A percentile compares a stretch with the other conserved stretches of the same genome.
Evolutionary conservation across 306 rosid species (phyloP).

Genomic region (Mucuna pruriens): DNA sequence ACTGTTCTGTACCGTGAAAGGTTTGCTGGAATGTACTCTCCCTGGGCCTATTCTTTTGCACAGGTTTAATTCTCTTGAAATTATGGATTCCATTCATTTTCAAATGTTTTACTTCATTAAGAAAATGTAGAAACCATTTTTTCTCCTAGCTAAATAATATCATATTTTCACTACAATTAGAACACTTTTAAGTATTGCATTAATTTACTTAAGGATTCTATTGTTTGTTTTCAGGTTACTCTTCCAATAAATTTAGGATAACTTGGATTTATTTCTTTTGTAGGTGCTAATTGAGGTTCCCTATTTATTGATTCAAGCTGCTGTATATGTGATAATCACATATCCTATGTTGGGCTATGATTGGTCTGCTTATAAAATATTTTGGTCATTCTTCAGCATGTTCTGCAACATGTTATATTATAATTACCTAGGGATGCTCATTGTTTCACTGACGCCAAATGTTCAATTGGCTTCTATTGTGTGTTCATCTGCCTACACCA

Average conservation of each 20-base stretch:
- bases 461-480: slow-evolving; percentile 63
- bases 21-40: slow-evolving; percentile 74
- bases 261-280: slow-evolving; percentile 20
- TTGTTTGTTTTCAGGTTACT: background rate
- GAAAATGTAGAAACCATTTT: background rate
- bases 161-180: background rate
- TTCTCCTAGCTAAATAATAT: background rate
- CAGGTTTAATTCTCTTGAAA: slow-evolving; percentile 53
- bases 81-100: slow-evolving; percentile 1
- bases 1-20: slow-evolving; percentile 63
- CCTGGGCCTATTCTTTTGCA: slow-evolving; percentile 70
- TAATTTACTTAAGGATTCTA: background rate
- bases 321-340: slow-evolving; percentile 53
- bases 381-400: slow-evolving; percentile 65
- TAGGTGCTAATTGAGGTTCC: slow-evolving; percentile 74
- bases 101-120: background rate
- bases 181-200: background rate
- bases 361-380: slow-evolving; percentile 59
- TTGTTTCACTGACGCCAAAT: slow-evolving; percentile 69
- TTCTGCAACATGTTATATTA: slow-evolving; percentile 57
- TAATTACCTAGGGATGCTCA: slow-evolving; percentile 68
- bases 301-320: slow-evolving; percentile 54
- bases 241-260: background rate
- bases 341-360: slow-evolving; percentile 68
- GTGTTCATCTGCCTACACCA: slow-evolving; percentile 52